Percentiles rank a stretch among this genome's conserved stretches.
These are phyloP conservation scores for Zygosaccharomyces rouxii DNA, from an alignment of 805 yeast species.

Conservation along the genomic window DNA sequence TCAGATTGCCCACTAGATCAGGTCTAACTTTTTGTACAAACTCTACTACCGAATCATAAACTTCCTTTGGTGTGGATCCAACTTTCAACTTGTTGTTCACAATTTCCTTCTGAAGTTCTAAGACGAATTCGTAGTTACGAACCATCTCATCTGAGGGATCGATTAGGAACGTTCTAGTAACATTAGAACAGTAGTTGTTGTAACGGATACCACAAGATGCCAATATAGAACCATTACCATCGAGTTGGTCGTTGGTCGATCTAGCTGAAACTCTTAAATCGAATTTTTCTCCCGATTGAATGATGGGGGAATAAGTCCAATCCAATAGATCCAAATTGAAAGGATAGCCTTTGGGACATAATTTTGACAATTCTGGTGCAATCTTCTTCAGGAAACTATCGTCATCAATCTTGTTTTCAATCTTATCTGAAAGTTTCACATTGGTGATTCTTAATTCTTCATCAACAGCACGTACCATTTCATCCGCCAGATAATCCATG, in stretches of 20 bases:
- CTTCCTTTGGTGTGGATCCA: slow-evolving; percentile 62
- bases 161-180: slow-evolving; percentile 83
- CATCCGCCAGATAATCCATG: slow-evolving; percentile 80
- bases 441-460: slow-evolving; percentile 78
- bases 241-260: slow-evolving; percentile 58
- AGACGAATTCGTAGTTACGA: slow-evolving; percentile 68
- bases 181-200: slow-evolving; percentile 81
- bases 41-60: slow-evolving; percentile 60
- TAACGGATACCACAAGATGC: slow-evolving; percentile 84
- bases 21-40: slow-evolving; percentile 60
- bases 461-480: slow-evolving; percentile 82
- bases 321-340: slow-evolving; percentile 75
- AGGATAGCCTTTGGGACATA: slow-evolving; percentile 47
- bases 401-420: slow-evolving; percentile 81
- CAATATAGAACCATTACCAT: slow-evolving; percentile 72
- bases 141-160: slow-evolving; percentile 83
- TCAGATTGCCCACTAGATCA: slow-evolving; percentile 57
- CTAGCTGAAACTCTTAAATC: slow-evolving; percentile 82
- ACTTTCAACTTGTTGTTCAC: slow-evolving; percentile 51
- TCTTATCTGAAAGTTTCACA: slow-evolving; percentile 62
- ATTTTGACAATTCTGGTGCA: slow-evolving; percentile 43
- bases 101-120: slow-evolving; percentile 66
- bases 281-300: slow-evolving; percentile 82
- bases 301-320: slow-evolving; percentile 91
- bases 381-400: slow-evolving; percentile 56